Percentiles rank a stretch among this genome's conserved stretches.
phyloP scores from a whole-genome alignment of 2,329 filamentous ascomycete genomes.

The Colletotrichum siamense region DNA sequence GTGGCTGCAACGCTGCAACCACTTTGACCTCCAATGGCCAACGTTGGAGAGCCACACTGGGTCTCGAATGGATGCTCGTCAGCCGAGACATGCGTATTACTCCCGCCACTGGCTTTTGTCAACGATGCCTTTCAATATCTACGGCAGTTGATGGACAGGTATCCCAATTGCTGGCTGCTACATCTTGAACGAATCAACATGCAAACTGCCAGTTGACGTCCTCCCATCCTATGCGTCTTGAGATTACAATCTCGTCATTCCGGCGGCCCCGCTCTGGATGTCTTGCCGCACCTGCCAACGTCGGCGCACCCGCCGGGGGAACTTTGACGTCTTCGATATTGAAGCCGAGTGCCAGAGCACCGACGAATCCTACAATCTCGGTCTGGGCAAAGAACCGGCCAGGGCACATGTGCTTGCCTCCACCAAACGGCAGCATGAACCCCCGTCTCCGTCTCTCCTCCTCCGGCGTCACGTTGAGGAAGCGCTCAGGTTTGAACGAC shows the following conservation, averaged over 20 bases:
- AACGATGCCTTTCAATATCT: neutral
- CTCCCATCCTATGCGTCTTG: conserved; percentile 28
- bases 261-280: conserved; percentile 7
- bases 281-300: conserved; percentile 13
- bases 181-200: neutral
- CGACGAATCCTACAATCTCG: conserved; percentile 31
- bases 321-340: conserved; percentile 25
- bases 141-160: neutral
- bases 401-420: conserved; percentile 36
- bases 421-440: conserved; percentile 36
- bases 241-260: conserved; percentile 12
- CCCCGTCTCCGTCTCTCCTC: conserved; percentile 27
- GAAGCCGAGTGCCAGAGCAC: conserved; percentile 26
- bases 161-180: neutral
- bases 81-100: neutral
- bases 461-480: conserved; percentile 19
- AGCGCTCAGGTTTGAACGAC: conserved; percentile 29
- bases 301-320: conserved; percentile 11
- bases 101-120: neutral
- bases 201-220: conserved; percentile 27
- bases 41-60: neutral
- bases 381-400: conserved; percentile 34
- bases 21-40: neutral
- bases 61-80: neutral
- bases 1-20: conserved; percentile 17